Evolutionary conservation across 768 basidiomycete species (phyloP).

Genomic region (Gymnopilus dilepis): DNA sequence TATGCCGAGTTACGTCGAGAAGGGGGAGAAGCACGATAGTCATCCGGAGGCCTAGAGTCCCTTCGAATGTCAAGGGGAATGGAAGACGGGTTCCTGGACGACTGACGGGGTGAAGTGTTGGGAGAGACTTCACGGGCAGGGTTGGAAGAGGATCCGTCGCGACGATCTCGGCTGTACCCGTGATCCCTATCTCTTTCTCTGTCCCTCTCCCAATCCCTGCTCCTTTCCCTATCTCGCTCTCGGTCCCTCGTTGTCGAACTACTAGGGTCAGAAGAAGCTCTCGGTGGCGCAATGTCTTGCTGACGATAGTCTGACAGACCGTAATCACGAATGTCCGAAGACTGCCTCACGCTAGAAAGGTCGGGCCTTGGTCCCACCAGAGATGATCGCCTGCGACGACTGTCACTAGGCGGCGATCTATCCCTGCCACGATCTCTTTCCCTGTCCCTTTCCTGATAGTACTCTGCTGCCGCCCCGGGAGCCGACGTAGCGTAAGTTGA

Average conservation of each 20-base stretch:
- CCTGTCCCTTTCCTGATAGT: constrained; percentile 12
- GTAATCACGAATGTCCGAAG: constrained; percentile 20
- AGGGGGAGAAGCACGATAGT: neutral
- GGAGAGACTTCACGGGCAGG: constrained; percentile 12
- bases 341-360: constrained; percentile 13
- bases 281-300: neutral
- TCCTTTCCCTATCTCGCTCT: neutral
- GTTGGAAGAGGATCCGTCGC: neutral
- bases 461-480: constrained; percentile 13
- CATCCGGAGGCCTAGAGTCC: constrained; percentile 18
- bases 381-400: constrained; percentile 20
- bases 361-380: constrained; percentile 25
- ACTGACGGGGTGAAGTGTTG: neutral
- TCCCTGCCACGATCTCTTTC: neutral
- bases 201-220: neutral
- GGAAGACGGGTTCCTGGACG: neutral
- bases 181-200: constrained; percentile 1
- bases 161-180: constrained; percentile 8
- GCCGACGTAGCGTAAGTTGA: constrained; percentile 18
- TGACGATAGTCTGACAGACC: constrained; percentile 19
- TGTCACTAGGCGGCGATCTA: neutral
- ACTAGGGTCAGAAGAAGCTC: constrained; percentile 4
- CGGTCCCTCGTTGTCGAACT: constrained; percentile 6
- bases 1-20: constrained; percentile 7
- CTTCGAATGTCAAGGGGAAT: constrained; percentile 13